Conservation (phyloP, 2,329 filamentous ascomycete species). For the Alternaria rosae region DNA sequence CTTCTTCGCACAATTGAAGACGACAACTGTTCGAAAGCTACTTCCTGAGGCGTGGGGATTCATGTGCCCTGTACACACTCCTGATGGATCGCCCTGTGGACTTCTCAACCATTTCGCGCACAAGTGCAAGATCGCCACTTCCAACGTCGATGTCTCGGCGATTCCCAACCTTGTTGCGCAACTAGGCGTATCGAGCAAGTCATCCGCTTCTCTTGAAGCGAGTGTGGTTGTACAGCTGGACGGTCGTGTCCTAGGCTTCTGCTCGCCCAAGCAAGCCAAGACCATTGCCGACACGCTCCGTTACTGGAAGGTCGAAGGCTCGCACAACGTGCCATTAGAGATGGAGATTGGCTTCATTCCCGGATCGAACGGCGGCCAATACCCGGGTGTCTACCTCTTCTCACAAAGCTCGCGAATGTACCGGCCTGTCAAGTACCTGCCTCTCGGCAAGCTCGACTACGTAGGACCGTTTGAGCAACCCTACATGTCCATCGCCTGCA, state of each 20-base stretch:
- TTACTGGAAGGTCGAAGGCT: conserved; percentile 93
- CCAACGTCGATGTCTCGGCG: conserved; percentile 74
- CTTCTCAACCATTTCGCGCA: conserved; percentile 94
- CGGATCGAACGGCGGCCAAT: conserved; percentile 87
- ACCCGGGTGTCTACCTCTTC: conserved; percentile 94
- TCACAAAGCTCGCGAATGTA: conserved; percentile 86
- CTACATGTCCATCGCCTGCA: conserved; percentile 96
- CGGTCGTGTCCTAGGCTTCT: conserved; percentile 89
- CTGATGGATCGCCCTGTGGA: conserved; percentile 93
- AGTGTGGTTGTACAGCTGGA: conserved; percentile 91
- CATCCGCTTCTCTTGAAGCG: conserved; percentile 80
- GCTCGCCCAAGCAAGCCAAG: conserved; percentile 81
- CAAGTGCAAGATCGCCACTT: conserved; percentile 89
- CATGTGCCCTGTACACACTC: conserved; percentile 91
- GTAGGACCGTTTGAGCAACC: conserved; percentile 96
- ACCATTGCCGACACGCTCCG: conserved; percentile 85
- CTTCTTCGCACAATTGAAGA: conserved; percentile 98
- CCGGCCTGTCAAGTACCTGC: conserved; percentile 89
- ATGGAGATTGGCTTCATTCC: conserved; percentile 94
- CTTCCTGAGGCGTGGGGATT: conserved; percentile 98
- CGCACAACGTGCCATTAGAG: conserved; percentile 78
- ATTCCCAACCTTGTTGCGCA: conserved; percentile 77
- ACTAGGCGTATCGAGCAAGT: conserved; percentile 78
- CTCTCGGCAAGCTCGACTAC: conserved; percentile 83
- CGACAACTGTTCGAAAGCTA: conserved; percentile 93